These are phyloP conservation scores for Pezicula radicicola DNA, from an alignment of 2,329 filamentous ascomycete genomes.

Conservation along the genomic window DNA sequence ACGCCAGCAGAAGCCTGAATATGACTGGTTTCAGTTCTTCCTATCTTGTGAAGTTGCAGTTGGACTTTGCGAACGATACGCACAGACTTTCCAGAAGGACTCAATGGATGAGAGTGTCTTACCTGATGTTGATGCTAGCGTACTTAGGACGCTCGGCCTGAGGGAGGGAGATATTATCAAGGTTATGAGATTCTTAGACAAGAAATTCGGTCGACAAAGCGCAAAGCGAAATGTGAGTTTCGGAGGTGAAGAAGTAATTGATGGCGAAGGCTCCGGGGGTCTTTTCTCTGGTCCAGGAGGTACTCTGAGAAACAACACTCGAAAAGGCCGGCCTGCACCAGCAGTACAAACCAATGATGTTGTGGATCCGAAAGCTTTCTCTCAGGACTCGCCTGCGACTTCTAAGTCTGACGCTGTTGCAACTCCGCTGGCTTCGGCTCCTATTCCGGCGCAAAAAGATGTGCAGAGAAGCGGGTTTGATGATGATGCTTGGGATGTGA, in stretches of 20 bases:
- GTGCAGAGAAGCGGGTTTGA: slow-evolving; percentile 69
- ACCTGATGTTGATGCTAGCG: slow-evolving; percentile 80
- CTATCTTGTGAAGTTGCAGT: slow-evolving; percentile 87
- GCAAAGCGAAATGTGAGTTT: slow-evolving; percentile 52
- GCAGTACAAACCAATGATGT: slow-evolving; percentile 82
- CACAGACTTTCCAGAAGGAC: slow-evolving; percentile 82
- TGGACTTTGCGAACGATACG: slow-evolving; percentile 90
- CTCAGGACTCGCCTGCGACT: slow-evolving; percentile 46
- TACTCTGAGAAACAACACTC: slow-evolving; percentile 86
- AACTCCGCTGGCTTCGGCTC: slow-evolving; percentile 39
- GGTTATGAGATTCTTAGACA: slow-evolving; percentile 85
- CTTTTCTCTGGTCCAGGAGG: slow-evolving; percentile 95
- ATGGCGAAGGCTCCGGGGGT: slow-evolving; percentile 59
- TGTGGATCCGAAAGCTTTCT: slow-evolving; percentile 84
- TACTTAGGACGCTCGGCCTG: slow-evolving; percentile 84
- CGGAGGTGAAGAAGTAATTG: slow-evolving; percentile 50
- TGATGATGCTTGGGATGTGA: slow-evolving; percentile 96
- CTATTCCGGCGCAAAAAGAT: slow-evolving; percentile 44
- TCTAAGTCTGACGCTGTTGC: slow-evolving; percentile 38
- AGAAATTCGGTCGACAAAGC: slow-evolving; percentile 68
- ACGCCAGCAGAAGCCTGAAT: slow-evolving; percentile 63
- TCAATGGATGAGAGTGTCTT: slow-evolving; percentile 95
- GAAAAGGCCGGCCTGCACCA: slow-evolving; percentile 85
- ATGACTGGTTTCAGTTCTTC: slow-evolving; percentile 99
- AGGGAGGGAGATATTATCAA: slow-evolving; percentile 96